Base-by-base conservation (phyloP, 2,329 filamentous ascomycete species). In the Akanthomyces lecanii region DNA sequence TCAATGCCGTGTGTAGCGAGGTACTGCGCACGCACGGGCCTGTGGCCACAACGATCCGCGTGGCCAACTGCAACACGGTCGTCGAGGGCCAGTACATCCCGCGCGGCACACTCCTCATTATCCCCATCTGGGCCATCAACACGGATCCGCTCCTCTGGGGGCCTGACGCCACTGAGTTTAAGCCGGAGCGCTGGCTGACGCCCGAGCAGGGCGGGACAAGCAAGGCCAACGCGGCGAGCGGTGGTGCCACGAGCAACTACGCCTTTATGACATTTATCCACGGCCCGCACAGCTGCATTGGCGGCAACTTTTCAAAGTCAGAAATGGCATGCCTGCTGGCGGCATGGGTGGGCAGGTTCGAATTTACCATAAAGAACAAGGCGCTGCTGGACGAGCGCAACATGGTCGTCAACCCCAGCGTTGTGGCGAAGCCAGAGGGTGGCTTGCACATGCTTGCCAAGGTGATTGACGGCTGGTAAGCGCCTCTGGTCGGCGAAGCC, bases 251-350 rank as follows among this genome's bases (percentile, higher is more conserved):
- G 14, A 90, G 83, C 67, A 94, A 94, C 74, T 96, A 89, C 72
- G 84, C 88, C 1, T 88, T 89, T 69, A 73, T 94, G 76, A 93
- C 91, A 0, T 97, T 97, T 75, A 74, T 97, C 63, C 91, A 96
- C 72, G 93, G 93, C 0, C 91, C 92, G 2, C 80, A 92, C 60
- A 90, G 88, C 71, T 97, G 93, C 72, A 97, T 97, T 68, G 93
- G 92, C 0, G 84, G 88, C 74, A 81, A 81, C 2, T 97, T 97
- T 76, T 89, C 93, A 0, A 89, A 86, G 71, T 86, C 89, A 0
- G 94, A 97, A 79, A 90, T 97, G 75, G 91, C 91, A 7, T 94
- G 89, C 71, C 76, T 97, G 65, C 72, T 97, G 54, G 92, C 92
- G 23, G 82, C 85, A 10, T 86, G 90, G 81, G 82, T 94, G 4